These are phyloP conservation scores for Choanephora cucurbitarum DNA, from an alignment of 371 early-diverging fungal species.

Conservation along the genomic window DNA sequence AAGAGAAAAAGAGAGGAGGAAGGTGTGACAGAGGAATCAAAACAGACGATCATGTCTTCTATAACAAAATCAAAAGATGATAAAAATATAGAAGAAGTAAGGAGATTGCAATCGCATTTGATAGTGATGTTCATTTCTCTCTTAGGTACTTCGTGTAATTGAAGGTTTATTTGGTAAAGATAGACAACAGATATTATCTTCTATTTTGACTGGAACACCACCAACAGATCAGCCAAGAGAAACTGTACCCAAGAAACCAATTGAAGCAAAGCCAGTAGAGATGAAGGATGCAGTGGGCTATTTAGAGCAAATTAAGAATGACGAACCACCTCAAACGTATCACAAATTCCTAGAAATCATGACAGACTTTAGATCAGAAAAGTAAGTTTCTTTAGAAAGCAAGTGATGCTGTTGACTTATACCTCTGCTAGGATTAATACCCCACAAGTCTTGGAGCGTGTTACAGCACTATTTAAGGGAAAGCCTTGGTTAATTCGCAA, in stretches of 20 bases:
- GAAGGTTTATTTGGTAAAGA: constrained; percentile 32
- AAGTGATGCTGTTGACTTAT: neutral
- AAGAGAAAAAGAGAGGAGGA: no score
- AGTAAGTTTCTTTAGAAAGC: constrained; percentile 13
- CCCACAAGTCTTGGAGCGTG: constrained; percentile 38
- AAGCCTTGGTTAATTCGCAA: constrained; percentile 35
- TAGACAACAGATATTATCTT: constrained; percentile 17
- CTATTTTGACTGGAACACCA: constrained; percentile 8
- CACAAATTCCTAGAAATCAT: constrained; percentile 31
- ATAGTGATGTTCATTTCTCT: neutral
- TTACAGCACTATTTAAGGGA: constrained; percentile 33
- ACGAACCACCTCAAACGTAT: constrained; percentile 24
- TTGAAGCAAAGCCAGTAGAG: constrained; percentile 21
- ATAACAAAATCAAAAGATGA: constrained; percentile 7
- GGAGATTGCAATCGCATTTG: no score
- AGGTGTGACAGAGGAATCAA: no score
- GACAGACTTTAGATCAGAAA: constrained; percentile 32
- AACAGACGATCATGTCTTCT: neutral
- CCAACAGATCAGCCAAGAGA: constrained; percentile 3
- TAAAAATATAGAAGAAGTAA: constrained; percentile 19
- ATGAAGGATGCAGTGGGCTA: constrained; percentile 35
- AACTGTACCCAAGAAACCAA: constrained; percentile 1
- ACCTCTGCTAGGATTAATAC: constrained; percentile 30
- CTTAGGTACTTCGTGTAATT: constrained; percentile 25
- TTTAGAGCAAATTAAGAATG: constrained; percentile 27